Evolutionary conservation across 805 yeast species (phyloP).

Genomic region (Wickerhamomyces rabaulensis): DNA sequence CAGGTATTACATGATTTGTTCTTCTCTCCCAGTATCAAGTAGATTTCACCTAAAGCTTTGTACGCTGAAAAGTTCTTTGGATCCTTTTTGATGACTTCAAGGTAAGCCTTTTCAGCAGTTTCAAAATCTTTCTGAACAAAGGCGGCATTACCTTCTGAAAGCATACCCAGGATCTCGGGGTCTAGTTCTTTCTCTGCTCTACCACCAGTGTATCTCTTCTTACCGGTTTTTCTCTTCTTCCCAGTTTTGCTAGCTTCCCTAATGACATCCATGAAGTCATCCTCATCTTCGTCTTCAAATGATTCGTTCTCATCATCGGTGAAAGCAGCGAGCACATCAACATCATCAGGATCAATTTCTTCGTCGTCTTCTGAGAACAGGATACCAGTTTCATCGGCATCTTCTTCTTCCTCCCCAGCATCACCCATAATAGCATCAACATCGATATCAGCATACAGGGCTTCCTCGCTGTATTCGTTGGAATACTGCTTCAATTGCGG

Average conservation of each 20-base stretch:
- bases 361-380: slow-evolving; percentile 7
- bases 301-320: slow-evolving; percentile 29
- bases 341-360: slow-evolving; percentile 19
- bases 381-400: slow-evolving; percentile 1
- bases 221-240: slow-evolving; percentile 29
- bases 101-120: slow-evolving; percentile 53
- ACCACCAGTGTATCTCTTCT: slow-evolving; percentile 26
- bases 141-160: slow-evolving; percentile 76
- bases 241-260: slow-evolving; percentile 64
- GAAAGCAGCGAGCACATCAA: slow-evolving; percentile 33
- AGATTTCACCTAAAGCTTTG: slow-evolving; percentile 82
- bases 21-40: slow-evolving; percentile 56
- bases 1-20: slow-evolving; percentile 76
- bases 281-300: slow-evolving; percentile 36
- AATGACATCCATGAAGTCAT: slow-evolving; percentile 54
- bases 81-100: slow-evolving; percentile 72
- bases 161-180: slow-evolving; percentile 64
- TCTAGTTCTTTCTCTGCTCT: slow-evolving; percentile 41
- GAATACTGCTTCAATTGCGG: slow-evolving; percentile 1
- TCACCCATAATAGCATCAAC: slow-evolving; percentile 23
- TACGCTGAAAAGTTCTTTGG: slow-evolving; percentile 79
- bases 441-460: slow-evolving; percentile 26
- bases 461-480: slow-evolving; percentile 3
- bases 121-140: slow-evolving; percentile 62
- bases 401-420: slow-evolving; percentile 6